phyloP scores from a whole-genome alignment of 805 yeast species.

The Torulaspora franciscae region DNA sequence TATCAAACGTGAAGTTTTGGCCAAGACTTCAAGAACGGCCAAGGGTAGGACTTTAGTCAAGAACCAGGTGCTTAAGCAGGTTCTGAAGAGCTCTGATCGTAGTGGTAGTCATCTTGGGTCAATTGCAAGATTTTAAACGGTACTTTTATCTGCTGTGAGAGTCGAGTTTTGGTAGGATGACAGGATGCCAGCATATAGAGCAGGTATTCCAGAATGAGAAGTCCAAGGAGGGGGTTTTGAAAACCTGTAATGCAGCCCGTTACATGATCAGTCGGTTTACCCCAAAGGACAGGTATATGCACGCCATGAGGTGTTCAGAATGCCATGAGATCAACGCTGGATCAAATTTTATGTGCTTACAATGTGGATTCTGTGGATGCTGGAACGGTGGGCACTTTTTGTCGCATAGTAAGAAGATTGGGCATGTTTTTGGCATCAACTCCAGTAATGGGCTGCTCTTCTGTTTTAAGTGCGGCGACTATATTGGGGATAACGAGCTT shows the following conservation, averaged over 20 bases:
- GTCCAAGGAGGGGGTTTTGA: constrained; percentile 27
- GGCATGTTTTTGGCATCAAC: constrained; percentile 64
- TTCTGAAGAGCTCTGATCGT: not conserved
- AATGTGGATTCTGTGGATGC: constrained; percentile 76
- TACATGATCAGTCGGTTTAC: constrained; percentile 23
- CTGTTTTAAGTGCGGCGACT: constrained; percentile 76
- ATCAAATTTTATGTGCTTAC: constrained; percentile 59
- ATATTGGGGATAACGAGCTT: constrained; percentile 56
- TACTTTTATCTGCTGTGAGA: not conserved
- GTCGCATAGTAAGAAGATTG: constrained; percentile 42
- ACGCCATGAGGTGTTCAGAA: constrained; percentile 28
- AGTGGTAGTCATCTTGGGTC: not conserved
- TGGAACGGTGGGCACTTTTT: constrained; percentile 45
- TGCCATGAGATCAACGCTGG: constrained; percentile 33
- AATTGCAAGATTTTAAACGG: not conserved
- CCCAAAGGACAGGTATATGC: constrained; percentile 17
- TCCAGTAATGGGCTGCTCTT: constrained; percentile 61
- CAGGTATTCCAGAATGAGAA: constrained; percentile 34
- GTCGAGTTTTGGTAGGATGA: constrained; percentile 23
- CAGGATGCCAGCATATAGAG: constrained; percentile 29
- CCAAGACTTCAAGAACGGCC: not conserved
- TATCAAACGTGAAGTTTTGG: constrained; percentile 1
- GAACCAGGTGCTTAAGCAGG: not conserved
- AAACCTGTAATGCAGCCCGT: constrained; percentile 28
- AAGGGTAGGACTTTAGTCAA: not conserved